These are phyloP conservation scores for Pythium phragmitis DNA, from an alignment of 352 stramenopile species.

Conservation along the genomic window DNA sequence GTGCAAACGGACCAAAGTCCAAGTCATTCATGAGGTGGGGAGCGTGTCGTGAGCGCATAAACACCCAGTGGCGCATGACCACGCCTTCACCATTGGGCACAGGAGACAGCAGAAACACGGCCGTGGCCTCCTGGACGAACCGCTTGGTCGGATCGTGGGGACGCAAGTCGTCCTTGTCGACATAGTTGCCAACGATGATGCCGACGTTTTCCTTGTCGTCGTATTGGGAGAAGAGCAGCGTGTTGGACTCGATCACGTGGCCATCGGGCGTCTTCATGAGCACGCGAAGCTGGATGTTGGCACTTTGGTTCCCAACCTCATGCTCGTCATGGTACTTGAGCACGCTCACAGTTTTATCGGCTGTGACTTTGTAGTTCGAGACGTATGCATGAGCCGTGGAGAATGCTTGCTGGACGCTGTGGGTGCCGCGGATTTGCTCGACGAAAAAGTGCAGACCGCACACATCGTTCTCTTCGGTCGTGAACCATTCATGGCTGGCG, in stretches of 20 bases:
- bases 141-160: slow-evolving; percentile 35
- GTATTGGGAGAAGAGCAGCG: slow-evolving; percentile 16
- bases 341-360: slow-evolving; percentile 53
- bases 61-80: slow-evolving; percentile 16
- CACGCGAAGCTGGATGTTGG: slow-evolving; percentile 40
- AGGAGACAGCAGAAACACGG: slow-evolving; percentile 6
- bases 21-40: slow-evolving; percentile 10
- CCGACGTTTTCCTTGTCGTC: slow-evolving; percentile 12
- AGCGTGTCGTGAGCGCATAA: neutral
- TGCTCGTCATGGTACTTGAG: slow-evolving; percentile 71
- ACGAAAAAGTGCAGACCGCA: slow-evolving; percentile 49
- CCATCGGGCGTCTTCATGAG: slow-evolving; percentile 31
- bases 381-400: slow-evolving; percentile 43
- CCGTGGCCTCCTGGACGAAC: slow-evolving; percentile 14
- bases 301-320: slow-evolving; percentile 27
- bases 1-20: slow-evolving; percentile 28
- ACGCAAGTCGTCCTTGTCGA: slow-evolving; percentile 41
- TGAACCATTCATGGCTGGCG: slow-evolving; percentile 40
- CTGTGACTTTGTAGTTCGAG: slow-evolving; percentile 57
- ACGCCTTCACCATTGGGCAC: slow-evolving; percentile 11
- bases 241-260: slow-evolving; percentile 19
- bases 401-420: slow-evolving; percentile 41
- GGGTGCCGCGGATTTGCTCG: slow-evolving; percentile 34
- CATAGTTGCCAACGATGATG: slow-evolving; percentile 22
- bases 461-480: slow-evolving; percentile 42